Evolutionary conservation across 2,329 filamentous ascomycete genomes (phyloP).

Genomic region (Alternaria sp.): DNA sequence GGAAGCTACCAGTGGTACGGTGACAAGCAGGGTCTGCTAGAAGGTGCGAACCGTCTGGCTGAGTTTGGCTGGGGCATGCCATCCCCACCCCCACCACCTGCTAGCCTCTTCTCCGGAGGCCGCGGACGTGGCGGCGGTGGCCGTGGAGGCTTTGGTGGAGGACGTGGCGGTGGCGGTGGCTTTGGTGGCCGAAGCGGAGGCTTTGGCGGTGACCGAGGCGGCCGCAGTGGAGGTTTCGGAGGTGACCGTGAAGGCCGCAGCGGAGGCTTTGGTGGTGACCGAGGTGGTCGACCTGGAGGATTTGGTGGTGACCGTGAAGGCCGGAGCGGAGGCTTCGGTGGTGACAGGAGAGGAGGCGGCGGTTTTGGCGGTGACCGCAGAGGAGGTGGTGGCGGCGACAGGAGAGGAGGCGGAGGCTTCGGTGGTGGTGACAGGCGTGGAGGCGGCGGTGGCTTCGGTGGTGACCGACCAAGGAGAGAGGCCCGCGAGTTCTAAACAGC

Average conservation of each 20-base stretch:
- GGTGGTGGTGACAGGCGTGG: slow-evolving; percentile 14
- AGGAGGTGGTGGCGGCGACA: slow-evolving; percentile 8
- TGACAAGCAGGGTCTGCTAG: slow-evolving; percentile 52
- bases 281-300: background rate
- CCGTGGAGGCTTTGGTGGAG: slow-evolving; percentile 21
- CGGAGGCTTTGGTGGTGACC: slow-evolving; percentile 8
- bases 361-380: slow-evolving; percentile 14
- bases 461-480: slow-evolving; percentile 19
- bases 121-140: slow-evolving; percentile 13
- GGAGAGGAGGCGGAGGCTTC: slow-evolving; percentile 8
- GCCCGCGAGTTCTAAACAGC: slow-evolving; percentile 12
- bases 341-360: slow-evolving; percentile 18
- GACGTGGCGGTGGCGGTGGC: slow-evolving; percentile 22
- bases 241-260: slow-evolving; percentile 8
- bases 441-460: slow-evolving; percentile 17
- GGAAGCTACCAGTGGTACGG: slow-evolving; percentile 57
- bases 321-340: background rate
- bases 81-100: slow-evolving; percentile 48
- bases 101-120: slow-evolving; percentile 26
- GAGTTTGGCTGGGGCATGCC: slow-evolving; percentile 57
- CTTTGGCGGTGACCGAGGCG: slow-evolving; percentile 12
- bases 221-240: slow-evolving; percentile 1
- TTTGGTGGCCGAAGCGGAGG: slow-evolving; percentile 11
- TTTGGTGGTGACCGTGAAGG: slow-evolving; percentile 3
- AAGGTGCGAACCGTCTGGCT: slow-evolving; percentile 53